Conservation (phyloP, 345 rosid species). For the Bruguiera sexangula region DNA sequence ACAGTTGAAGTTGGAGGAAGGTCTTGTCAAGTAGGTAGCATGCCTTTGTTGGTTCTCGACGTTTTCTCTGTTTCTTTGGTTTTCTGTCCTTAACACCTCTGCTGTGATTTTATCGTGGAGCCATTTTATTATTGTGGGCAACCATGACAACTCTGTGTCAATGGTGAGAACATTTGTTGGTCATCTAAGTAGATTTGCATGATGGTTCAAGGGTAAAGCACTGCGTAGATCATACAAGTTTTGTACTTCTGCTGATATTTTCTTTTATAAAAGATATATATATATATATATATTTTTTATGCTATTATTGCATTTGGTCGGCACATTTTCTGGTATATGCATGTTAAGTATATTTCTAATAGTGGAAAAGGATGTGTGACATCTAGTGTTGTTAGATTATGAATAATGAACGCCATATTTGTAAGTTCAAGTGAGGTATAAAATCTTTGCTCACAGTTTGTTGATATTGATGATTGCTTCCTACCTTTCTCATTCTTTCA, state of each 20-base stretch:
- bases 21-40: slow-evolving; percentile 58
- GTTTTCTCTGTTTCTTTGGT: background rate
- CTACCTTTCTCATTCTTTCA: no score
- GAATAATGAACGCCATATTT: no score
- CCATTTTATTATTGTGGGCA: background rate
- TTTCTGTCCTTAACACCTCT: background rate
- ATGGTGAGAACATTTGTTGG: no score
- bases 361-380: no score
- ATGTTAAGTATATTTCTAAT: no score
- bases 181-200: no score
- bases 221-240: background rate
- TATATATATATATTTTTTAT: background rate
- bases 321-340: background rate
- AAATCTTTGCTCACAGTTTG: no score
- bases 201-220: no score
- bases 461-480: no score
- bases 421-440: no score
- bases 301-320: background rate
- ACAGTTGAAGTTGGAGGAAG: slow-evolving; percentile 65
- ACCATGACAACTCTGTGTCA: no score
- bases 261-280: background rate
- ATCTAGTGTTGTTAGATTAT: no score
- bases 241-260: background rate
- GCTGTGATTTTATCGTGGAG: background rate
- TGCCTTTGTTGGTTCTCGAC: background rate